phyloP scores from a whole-genome alignment of 805 yeast genomes.

The Zygoascus bituminiphila region DNA sequence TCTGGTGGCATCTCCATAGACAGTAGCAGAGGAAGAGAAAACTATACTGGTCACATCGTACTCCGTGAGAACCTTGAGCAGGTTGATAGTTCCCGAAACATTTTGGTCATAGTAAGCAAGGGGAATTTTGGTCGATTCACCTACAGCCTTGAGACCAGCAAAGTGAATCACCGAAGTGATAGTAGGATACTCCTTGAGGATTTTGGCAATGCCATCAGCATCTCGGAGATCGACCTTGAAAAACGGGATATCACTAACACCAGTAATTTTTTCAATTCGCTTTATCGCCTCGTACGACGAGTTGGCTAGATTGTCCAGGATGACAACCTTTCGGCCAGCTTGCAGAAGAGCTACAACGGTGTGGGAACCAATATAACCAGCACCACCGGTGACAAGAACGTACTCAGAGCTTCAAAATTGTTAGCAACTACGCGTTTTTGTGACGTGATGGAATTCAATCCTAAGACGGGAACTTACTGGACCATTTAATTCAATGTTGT shows the following conservation, averaged over 20 bases:
- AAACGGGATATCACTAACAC: constrained; percentile 39
- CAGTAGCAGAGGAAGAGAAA: constrained; percentile 75
- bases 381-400: constrained; percentile 75
- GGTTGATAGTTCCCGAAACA: constrained; percentile 52
- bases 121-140: constrained; percentile 64
- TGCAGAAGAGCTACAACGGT: constrained; percentile 55
- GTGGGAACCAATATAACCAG: constrained; percentile 82
- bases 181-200: constrained; percentile 40
- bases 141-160: constrained; percentile 80
- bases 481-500: no score
- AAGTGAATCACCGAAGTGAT: constrained; percentile 63
- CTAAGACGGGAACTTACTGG: no score
- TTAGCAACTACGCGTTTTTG: no score
- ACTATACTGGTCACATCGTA: constrained; percentile 46
- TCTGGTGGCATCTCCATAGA: constrained; percentile 72
- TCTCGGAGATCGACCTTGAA: constrained; percentile 51
- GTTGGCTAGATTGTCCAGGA: constrained; percentile 61
- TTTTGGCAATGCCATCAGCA: constrained; percentile 36
- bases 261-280: constrained; percentile 49
- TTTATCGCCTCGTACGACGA: constrained; percentile 60
- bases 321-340: constrained; percentile 60
- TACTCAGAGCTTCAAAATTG: no score
- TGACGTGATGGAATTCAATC: no score
- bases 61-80: constrained; percentile 46
- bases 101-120: constrained; percentile 61